Evolutionary conservation across 345 rosid species (phyloP).

Genomic region (Streptanthus diversifolius): DNA sequence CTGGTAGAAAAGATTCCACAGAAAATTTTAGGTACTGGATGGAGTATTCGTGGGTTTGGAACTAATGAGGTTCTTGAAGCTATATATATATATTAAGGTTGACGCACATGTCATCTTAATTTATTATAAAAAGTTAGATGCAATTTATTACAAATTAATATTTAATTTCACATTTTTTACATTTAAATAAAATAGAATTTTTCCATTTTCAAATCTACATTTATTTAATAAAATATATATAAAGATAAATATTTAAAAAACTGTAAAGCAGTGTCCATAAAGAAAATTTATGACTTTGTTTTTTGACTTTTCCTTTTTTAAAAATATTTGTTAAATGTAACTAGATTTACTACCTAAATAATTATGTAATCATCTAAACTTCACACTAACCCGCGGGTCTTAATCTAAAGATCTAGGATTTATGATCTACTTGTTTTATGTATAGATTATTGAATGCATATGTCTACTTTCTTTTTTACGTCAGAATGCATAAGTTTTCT

Average conservation of each 20-base stretch:
- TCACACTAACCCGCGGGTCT: neutral
- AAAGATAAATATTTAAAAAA: neutral
- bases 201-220: neutral
- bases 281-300: neutral
- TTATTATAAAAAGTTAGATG: neutral
- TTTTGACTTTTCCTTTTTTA: neutral
- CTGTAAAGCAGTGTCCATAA: neutral
- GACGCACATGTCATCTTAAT: neutral
- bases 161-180: neutral
- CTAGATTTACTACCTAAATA: neutral
- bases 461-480: neutral
- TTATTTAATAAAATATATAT: neutral
- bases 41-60: conserved; percentile 9
- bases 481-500: neutral
- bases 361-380: neutral
- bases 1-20: conserved; percentile 14
- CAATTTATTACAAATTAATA: neutral
- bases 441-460: neutral
- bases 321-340: no score
- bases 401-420: neutral
- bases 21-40: neutral
- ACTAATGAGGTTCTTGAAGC: conserved; percentile 16
- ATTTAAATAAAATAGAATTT: neutral
- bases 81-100: conserved; percentile 29
- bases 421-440: neutral